Percentiles rank a stretch among this genome's conserved stretches.
phyloP scores from a whole-genome alignment of 305 asterid genomes.

The Fraxinus angustifolia region DNA sequence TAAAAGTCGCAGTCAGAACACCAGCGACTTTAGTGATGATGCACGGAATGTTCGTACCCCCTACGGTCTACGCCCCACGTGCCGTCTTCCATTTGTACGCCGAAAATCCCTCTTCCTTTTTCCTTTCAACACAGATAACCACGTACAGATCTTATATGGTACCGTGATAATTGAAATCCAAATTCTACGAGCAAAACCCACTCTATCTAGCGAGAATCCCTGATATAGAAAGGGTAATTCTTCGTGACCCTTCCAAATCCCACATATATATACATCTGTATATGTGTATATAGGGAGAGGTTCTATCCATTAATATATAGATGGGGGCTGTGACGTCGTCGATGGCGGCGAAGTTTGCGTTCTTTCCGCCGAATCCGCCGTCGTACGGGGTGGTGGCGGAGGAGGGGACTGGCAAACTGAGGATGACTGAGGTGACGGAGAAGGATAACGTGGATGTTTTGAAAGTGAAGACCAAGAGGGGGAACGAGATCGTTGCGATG shows the following conservation, averaged over 20 bases:
- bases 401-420: conserved; percentile 58
- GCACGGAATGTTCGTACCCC: conserved; percentile 31
- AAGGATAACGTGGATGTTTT: conserved; percentile 76
- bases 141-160: conserved; percentile 13
- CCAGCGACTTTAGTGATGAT: conserved; percentile 7
- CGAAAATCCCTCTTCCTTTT: conserved; percentile 52
- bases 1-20: background rate
- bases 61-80: conserved; percentile 43
- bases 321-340: conserved; percentile 96
- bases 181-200: conserved; percentile 17
- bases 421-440: conserved; percentile 78
- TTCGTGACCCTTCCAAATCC: background rate
- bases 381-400: conserved; percentile 63
- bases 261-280: background rate
- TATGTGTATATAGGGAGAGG: background rate
- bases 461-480: conserved; percentile 75
- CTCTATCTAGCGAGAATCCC: conserved; percentile 1
- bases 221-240: background rate
- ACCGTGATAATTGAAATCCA: conserved; percentile 22
- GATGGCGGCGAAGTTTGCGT: conserved; percentile 94
- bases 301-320: background rate
- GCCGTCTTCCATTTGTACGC: conserved; percentile 46
- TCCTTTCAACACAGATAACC: conserved; percentile 11
- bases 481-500: conserved; percentile 71
- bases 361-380: conserved; percentile 92